Evolutionary conservation across 306 rosid genomes (phyloP).

Genomic region (Acacia crassicarpa): DNA sequence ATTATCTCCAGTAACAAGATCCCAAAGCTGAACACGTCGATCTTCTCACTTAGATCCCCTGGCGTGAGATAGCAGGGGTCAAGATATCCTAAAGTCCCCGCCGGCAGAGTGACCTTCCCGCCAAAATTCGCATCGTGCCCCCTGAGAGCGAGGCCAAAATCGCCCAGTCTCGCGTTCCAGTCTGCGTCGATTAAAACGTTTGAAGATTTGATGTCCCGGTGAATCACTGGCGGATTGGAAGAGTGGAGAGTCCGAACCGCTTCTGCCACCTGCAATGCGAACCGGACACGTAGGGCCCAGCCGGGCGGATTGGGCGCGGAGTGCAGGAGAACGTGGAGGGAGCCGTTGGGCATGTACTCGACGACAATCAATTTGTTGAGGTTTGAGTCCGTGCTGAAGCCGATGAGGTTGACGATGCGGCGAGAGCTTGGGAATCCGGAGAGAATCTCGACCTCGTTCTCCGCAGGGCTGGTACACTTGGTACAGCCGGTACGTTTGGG

Average conservation of each 20-base stretch:
- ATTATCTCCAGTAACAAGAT: constrained; percentile 59
- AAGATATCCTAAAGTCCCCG: constrained; percentile 79
- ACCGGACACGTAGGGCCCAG: constrained; percentile 50
- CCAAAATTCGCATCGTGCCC: constrained; percentile 61
- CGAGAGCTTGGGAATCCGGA: constrained; percentile 44
- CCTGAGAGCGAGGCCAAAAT: constrained; percentile 64
- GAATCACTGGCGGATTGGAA: constrained; percentile 66
- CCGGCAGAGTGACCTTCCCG: constrained; percentile 57
- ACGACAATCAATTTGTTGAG: constrained; percentile 51
- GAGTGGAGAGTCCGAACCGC: constrained; percentile 51
- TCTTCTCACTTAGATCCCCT: constrained; percentile 56
- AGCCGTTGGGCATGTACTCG: constrained; percentile 71
- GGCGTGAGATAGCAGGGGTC: constrained; percentile 76
- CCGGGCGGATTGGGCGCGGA: constrained; percentile 45
- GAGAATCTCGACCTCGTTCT: constrained; percentile 71
- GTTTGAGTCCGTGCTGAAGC: constrained; percentile 41
- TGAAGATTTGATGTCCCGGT: constrained; percentile 72
- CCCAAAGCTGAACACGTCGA: constrained; percentile 82
- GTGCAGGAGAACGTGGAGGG: constrained; percentile 57
- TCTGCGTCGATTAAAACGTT: constrained; percentile 58
- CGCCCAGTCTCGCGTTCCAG: constrained; percentile 59
- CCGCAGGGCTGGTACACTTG: constrained; percentile 41
- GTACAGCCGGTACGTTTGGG: constrained; percentile 14
- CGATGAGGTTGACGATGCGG: constrained; percentile 60
- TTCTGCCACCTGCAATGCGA: constrained; percentile 55